phyloP scores from a whole-genome alignment of 768 basidiomycete genomes.

The Crassisporium funariophilum region DNA sequence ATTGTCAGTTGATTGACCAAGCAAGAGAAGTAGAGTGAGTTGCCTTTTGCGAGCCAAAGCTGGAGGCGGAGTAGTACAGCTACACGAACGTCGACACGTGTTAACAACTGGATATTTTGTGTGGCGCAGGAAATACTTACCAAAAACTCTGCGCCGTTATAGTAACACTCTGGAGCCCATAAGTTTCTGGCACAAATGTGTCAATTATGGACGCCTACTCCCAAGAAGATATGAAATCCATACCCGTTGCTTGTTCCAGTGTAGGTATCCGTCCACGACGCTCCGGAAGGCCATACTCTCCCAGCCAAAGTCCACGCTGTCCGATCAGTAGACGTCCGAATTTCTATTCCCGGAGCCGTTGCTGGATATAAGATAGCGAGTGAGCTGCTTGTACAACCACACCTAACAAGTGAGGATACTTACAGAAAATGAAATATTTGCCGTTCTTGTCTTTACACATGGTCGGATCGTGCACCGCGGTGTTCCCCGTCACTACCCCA shows the following conservation, averaged over 20 bases:
- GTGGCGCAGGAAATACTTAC: constrained; percentile 21
- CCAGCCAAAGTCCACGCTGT: constrained; percentile 48
- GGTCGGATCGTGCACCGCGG: constrained; percentile 52
- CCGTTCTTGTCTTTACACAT: constrained; percentile 52
- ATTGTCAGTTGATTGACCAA: neutral
- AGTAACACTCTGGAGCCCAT: constrained; percentile 43
- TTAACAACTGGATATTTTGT: neutral
- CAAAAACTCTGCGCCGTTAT: constrained; percentile 27
- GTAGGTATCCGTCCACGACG: constrained; percentile 50
- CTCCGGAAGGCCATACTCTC: constrained; percentile 51
- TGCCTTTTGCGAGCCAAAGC: constrained; percentile 54
- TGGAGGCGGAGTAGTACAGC: constrained; percentile 58
- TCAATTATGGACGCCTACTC: neutral
- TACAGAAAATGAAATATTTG: constrained; percentile 52
- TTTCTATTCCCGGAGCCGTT: constrained; percentile 49
- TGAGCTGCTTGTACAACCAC: neutral
- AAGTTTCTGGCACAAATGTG: constrained; percentile 28
- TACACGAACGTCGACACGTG: no score
- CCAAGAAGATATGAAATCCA: no score
- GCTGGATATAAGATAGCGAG: constrained; percentile 28
- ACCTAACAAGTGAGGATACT: constrained; percentile 13
- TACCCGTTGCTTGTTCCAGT: constrained; percentile 51
- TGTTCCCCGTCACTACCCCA: no score
- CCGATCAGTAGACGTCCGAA: constrained; percentile 51
- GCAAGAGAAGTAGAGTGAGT: neutral